Base-by-base conservation (phyloP, 2,329 filamentous ascomycete species). In the Xylariaceae sp. region DNA sequence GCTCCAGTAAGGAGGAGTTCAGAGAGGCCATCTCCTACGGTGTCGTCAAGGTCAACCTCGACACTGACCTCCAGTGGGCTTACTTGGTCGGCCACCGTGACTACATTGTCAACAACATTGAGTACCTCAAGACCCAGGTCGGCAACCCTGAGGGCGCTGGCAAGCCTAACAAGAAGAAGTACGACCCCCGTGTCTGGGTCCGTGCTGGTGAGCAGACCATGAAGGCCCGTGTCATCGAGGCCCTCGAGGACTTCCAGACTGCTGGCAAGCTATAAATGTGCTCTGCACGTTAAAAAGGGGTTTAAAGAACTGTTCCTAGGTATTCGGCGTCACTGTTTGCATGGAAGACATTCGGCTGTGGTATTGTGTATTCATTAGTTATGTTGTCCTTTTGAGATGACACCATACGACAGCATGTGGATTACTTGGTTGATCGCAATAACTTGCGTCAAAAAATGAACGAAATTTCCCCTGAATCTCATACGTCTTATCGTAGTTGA, bases 111-210 rank as follows among this genome's bases (percentile, higher is more conserved):
- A 89, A 86, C 76, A 97, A 97, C 85, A 92, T 96, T 81, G 93
- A 96, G 71, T 99, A 97, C 83, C 80, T 99, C 69, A 79, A 84
- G 80, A 86, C 82, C 62, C 84, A 90, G 72, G 88, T 99, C 69
- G 94, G 94, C 72, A 99, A 97, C 85, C 93, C 93, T 67, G 92
- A 97, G 54, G 92, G 93, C 62, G 87, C 86, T 17, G 90, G 96
- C 81, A 97, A 97, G 88, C 93, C 94, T 74, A 99, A 99, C 87
- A 99, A 99, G 90, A 97, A 97, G 81, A 88, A 81, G 81, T 92
- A 89, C 68, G 75, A 90, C 80, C 91, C 92, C 70, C 88, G 92
- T 78, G 91, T 97, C 74, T 96, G 92, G 93, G 90, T 96, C 64
- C 89, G 92, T 62, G 89, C 92, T 82, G 94, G 93, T 72, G 94